A percentile compares a stretch with the other conserved stretches of the same genome.
Evolutionary conservation across 2,329 filamentous ascomycete genomes (phyloP).

Genomic region (Hymenoscyphus scutula): DNA sequence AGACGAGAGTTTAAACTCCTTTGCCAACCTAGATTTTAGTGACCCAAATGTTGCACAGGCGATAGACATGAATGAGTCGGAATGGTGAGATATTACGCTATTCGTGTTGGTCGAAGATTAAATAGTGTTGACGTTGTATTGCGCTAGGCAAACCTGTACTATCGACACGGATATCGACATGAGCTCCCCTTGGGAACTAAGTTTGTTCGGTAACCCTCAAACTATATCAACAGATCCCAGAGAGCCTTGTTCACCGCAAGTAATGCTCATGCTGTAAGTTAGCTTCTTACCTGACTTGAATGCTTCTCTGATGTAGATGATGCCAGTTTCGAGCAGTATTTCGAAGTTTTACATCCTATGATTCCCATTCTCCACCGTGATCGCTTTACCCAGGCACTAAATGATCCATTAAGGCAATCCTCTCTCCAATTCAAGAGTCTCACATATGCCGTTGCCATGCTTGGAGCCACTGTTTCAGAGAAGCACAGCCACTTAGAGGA

Average conservation of each 20-base stretch:
- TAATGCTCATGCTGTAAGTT: background rate
- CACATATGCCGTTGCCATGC: background rate
- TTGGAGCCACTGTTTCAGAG: background rate
- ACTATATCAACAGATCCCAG: background rate
- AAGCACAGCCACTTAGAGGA: background rate
- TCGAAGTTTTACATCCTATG: background rate
- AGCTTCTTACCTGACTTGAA: background rate
- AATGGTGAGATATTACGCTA: background rate
- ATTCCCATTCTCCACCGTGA: background rate
- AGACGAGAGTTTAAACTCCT: background rate
- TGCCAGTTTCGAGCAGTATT: background rate
- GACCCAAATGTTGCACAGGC: background rate
- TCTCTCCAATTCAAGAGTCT: background rate
- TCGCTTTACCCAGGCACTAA: background rate
- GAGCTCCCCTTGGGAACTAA: background rate
- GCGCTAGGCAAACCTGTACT: background rate
- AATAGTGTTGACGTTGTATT: background rate
- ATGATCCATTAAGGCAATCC: background rate
- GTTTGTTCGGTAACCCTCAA: background rate
- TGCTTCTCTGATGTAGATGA: background rate
- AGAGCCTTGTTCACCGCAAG: background rate
- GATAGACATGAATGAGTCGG: background rate
- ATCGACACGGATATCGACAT: background rate
- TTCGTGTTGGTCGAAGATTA: background rate
- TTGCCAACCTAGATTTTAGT: background rate